phyloP scores from a whole-genome alignment of 202 grass and related monocot species.

The Schoenoplectus tabernaemontani region DNA sequence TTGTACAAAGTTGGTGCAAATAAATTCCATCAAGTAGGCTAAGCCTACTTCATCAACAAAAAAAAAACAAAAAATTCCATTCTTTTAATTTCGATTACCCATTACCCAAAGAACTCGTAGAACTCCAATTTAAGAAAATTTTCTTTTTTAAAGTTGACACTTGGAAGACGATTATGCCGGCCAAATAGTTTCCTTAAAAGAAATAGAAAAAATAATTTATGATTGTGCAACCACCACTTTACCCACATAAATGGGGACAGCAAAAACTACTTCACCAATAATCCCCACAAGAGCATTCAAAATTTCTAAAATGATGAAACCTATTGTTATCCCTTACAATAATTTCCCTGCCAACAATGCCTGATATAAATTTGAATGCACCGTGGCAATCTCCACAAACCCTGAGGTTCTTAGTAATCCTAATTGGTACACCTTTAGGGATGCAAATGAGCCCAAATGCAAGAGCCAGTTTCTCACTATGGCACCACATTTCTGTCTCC shows the following conservation, averaged over 20 bases:
- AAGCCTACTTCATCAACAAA: too few relatives aligned
- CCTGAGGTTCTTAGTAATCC: conserved; percentile 69
- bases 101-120: too few relatives aligned
- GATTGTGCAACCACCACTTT: background rate
- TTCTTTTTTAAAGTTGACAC: too few relatives aligned
- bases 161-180: too few relatives aligned
- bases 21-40: too few relatives aligned
- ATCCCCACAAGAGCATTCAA: conserved; percentile 64
- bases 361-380: conserved; percentile 71
- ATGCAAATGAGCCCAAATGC: conserved; percentile 81
- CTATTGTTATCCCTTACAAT: conserved; percentile 73
- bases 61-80: too few relatives aligned
- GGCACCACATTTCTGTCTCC: conserved; percentile 67
- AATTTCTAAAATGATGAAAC: conserved; percentile 72
- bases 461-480: conserved; percentile 81
- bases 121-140: too few relatives aligned
- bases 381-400: conserved; percentile 67
- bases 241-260: background rate
- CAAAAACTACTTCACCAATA: conserved; percentile 44
- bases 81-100: too few relatives aligned
- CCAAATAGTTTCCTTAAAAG: background rate
- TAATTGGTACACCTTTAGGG: conserved; percentile 48
- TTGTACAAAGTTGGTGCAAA: too few relatives aligned
- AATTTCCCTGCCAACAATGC: conserved; percentile 65
- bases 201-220: background rate